Conservation (phyloP, 257 asterid genomes). For the Solanum sejunctum region DNA sequence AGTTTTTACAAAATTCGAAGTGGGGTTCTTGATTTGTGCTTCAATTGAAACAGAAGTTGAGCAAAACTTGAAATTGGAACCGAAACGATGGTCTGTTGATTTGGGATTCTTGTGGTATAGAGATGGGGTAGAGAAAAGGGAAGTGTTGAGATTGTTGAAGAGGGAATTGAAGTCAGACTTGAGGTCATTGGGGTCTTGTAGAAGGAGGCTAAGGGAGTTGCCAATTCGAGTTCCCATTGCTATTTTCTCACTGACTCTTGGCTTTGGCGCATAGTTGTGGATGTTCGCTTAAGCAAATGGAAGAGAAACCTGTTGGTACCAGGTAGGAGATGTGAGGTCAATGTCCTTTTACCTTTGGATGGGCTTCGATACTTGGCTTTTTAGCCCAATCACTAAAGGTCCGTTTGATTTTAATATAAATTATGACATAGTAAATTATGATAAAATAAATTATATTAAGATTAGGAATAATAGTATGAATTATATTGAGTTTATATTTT, state of each 20-base stretch:
- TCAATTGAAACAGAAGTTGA: slow-evolving; percentile 52
- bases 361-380: not conserved
- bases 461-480: too few relatives aligned
- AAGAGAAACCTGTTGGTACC: not conserved
- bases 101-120: slow-evolving; percentile 10
- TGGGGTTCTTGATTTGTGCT: slow-evolving; percentile 13
- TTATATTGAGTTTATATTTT: too few relatives aligned
- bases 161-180: slow-evolving; percentile 46
- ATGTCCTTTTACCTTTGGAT: not conserved
- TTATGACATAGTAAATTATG: too few relatives aligned
- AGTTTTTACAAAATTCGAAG: slow-evolving; percentile 45
- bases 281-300: not conserved
- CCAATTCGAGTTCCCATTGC: slow-evolving; percentile 41
- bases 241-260: not conserved
- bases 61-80: slow-evolving; percentile 23
- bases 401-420: too few relatives aligned
- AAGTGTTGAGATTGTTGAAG: slow-evolving; percentile 54
- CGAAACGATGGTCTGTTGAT: not conserved
- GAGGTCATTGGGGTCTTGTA: slow-evolving; percentile 18
- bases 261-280: not conserved
- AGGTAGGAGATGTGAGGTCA: not conserved
- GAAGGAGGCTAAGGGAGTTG: slow-evolving; percentile 32
- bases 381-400: not conserved
- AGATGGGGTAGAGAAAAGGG: slow-evolving; percentile 31
- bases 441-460: too few relatives aligned